These are phyloP conservation scores for Botrytis deweyae DNA, from an alignment of 2,329 filamentous ascomycete genomes.

Conservation along the genomic window DNA sequence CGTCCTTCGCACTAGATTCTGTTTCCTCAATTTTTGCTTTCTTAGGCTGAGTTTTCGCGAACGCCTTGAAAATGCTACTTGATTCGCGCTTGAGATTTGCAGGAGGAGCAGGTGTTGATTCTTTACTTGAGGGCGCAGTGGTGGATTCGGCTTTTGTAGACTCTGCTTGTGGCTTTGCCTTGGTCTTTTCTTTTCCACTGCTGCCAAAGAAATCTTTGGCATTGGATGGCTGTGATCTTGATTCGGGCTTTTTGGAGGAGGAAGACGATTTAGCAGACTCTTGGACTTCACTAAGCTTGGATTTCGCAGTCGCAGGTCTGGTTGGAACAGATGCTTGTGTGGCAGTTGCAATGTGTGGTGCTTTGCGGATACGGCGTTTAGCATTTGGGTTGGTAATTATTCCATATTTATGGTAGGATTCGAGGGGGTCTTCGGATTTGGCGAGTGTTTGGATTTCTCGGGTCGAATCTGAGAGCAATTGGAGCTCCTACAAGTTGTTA, in stretches of 20 bases:
- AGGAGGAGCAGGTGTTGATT: conserved; percentile 32
- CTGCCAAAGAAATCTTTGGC: conserved; percentile 41
- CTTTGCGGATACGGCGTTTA: conserved; percentile 44
- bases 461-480: conserved; percentile 68
- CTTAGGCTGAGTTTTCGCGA: conserved; percentile 69
- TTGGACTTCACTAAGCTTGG: conserved; percentile 21
- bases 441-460: conserved; percentile 59
- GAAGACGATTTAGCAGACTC: conserved; percentile 24
- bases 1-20: conserved; percentile 46
- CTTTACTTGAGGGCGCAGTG: conserved; percentile 30
- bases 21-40: conserved; percentile 50
- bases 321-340: conserved; percentile 25
- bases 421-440: conserved; percentile 57
- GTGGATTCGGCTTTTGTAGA: conserved; percentile 23
- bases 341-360: conserved; percentile 36
- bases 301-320: conserved; percentile 24
- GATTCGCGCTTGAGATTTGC: conserved; percentile 55
- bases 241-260: conserved; percentile 25
- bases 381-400: conserved; percentile 72
- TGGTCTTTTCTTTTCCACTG: conserved; percentile 39
- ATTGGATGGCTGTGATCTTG: conserved; percentile 34
- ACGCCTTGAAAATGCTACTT: conserved; percentile 73
- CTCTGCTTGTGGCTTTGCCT: conserved; percentile 18
- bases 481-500: conserved; percentile 51
- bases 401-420: conserved; percentile 63